Percentiles rank a stretch among this genome's conserved stretches.
Conservation (phyloP, 2,329 filamentous ascomycete species). For the Cladosporium sp. region DNA sequence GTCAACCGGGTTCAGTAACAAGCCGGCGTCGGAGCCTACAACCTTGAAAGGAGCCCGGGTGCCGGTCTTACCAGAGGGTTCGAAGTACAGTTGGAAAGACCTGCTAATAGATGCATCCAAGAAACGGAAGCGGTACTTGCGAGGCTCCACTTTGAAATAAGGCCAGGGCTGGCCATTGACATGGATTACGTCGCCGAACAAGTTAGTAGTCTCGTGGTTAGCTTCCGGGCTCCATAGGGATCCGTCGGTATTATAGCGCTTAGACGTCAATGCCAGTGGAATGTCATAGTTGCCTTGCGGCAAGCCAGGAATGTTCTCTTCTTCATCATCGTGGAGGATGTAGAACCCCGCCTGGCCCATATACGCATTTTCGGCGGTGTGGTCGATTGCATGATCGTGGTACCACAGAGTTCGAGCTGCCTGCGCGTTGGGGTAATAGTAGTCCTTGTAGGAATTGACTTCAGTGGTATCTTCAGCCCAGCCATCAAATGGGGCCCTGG, state of each 20-base stretch:
- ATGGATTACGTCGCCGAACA: conserved; percentile 53
- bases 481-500: conserved; percentile 38
- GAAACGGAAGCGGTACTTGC: conserved; percentile 54
- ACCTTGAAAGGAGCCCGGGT: conserved; percentile 44
- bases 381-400: conserved; percentile 40
- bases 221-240: conserved; percentile 42
- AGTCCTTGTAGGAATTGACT: conserved; percentile 50
- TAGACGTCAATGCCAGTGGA: conserved; percentile 45
- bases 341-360: conserved; percentile 53
- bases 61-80: conserved; percentile 24
- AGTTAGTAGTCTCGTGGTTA: conserved; percentile 35
- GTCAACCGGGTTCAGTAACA: conserved; percentile 42
- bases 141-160: conserved; percentile 50
- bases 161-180: conserved; percentile 57
- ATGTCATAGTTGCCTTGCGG: conserved; percentile 49
- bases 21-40: conserved; percentile 50
- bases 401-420: conserved; percentile 52
- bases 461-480: conserved; percentile 49
- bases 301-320: conserved; percentile 42
- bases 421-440: conserved; percentile 55
- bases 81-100: conserved; percentile 45
- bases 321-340: conserved; percentile 46
- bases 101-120: conserved; percentile 45
- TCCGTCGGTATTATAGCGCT: conserved; percentile 48
- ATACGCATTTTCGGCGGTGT: conserved; percentile 41